These are phyloP conservation scores for Vitis amurensis DNA, from an alignment of 164 flowering plant genomes.

Conservation along the genomic window DNA sequence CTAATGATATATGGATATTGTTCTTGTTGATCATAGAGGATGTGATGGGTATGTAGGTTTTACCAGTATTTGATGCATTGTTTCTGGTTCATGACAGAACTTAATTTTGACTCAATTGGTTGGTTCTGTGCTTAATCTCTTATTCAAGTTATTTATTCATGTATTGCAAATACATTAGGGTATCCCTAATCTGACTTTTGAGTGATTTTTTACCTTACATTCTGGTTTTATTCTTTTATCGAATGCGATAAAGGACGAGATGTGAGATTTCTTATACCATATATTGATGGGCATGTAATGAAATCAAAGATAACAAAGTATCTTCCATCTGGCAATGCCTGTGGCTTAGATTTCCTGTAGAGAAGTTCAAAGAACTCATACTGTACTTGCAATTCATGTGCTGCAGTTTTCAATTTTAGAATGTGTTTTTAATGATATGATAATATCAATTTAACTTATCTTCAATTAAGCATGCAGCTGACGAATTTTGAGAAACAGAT, in stretches of 20 bases:
- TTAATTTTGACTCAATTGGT: conserved; percentile 11
- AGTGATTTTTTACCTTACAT: conserved; percentile 7
- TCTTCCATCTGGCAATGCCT: not conserved
- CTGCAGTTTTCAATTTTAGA: not conserved
- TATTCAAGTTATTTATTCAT: conserved; percentile 7
- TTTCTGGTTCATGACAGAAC: conserved; percentile 11
- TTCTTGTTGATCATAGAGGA: conserved; percentile 8
- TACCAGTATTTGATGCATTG: conserved; percentile 1
- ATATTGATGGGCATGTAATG: not conserved
- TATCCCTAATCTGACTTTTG: conserved; percentile 23
- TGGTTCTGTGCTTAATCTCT: conserved; percentile 10
- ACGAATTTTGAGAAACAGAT: not conserved
- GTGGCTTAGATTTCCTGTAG: not conserved
- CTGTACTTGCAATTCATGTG: not conserved
- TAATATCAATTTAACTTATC: not conserved
- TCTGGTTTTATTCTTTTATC: conserved; percentile 6
- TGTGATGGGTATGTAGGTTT: conserved; percentile 18
- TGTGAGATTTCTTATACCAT: not conserved
- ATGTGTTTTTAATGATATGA: not conserved
- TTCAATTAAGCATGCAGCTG: not conserved
- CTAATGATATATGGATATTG: conserved; percentile 8
- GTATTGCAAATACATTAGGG: conserved; percentile 26
- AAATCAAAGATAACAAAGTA: not conserved
- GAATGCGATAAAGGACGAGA: conserved; percentile 7
- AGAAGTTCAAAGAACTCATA: not conserved